phyloP scores from a whole-genome alignment of 352 stramenopile species.

The Pythium dissimile region DNA sequence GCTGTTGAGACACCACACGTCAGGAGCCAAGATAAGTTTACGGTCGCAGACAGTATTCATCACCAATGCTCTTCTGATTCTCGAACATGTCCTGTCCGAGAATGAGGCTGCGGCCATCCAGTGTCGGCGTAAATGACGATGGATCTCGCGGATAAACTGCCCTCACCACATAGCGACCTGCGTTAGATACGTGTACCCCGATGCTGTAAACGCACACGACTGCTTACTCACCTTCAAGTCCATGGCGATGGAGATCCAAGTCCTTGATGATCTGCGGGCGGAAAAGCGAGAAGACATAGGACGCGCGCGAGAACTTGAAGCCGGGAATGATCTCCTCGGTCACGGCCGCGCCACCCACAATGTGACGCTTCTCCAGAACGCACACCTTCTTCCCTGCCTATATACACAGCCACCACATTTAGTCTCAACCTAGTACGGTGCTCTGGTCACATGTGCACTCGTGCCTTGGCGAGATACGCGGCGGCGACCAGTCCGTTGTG shows the following conservation, averaged over 20 bases:
- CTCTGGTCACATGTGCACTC: background rate
- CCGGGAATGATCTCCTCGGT: constrained; percentile 90
- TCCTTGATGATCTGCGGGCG: constrained; percentile 89
- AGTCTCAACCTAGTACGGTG: background rate
- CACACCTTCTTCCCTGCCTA: constrained; percentile 81
- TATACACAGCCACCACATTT: background rate
- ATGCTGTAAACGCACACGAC: too few relatives aligned
- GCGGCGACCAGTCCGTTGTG: constrained; percentile 89
- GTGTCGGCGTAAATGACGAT: constrained; percentile 85
- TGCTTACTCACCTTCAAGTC: constrained; percentile 49
- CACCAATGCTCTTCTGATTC: constrained; percentile 77
- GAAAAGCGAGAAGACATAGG: constrained; percentile 90
- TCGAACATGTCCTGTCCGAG: constrained; percentile 71
- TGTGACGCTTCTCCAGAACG: constrained; percentile 83
- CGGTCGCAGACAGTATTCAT: background rate
- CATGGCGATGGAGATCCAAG: constrained; percentile 74
- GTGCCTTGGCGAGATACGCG: constrained; percentile 85
- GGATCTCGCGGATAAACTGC: constrained; percentile 78
- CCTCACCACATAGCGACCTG: background rate
- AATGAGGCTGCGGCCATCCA: constrained; percentile 73
- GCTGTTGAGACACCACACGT: constrained; percentile 22
- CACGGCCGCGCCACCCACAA: constrained; percentile 87
- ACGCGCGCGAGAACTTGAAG: constrained; percentile 90
- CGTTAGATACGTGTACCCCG: background rate
- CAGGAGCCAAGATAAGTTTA: background rate